These are phyloP conservation scores for Fusarium newnesense DNA, from an alignment of 2,329 filamentous ascomycete genomes.

Conservation along the genomic window DNA sequence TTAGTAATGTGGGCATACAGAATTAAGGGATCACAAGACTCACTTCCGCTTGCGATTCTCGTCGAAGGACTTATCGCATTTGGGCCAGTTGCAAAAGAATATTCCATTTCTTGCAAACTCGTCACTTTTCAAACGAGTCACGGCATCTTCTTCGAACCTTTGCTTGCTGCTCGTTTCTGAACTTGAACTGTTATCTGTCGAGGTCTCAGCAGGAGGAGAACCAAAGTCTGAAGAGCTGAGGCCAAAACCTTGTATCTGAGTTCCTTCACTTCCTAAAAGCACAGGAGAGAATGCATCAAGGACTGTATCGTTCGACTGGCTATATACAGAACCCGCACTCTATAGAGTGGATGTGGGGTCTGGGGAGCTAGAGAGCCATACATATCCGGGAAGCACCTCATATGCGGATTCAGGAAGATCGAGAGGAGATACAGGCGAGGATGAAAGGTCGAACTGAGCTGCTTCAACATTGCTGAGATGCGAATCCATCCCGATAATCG, in stretches of 20 bases:
- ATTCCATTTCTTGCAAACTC: constrained; percentile 25
- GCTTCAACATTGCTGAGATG: background rate
- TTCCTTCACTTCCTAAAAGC: background rate
- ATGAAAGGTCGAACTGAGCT: background rate
- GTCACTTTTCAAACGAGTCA: constrained; percentile 24
- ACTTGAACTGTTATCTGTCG: background rate
- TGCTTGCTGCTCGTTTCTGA: background rate
- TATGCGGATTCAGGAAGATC: background rate
- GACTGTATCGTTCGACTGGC: background rate
- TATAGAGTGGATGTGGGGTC: constrained; percentile 22
- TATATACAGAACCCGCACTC: constrained; percentile 10
- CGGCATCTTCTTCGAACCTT: constrained; percentile 19
- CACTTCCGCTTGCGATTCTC: constrained; percentile 28
- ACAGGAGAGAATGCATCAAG: background rate
- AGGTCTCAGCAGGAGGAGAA: background rate
- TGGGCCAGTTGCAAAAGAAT: constrained; percentile 19
- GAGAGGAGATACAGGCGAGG: background rate
- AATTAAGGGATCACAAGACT: background rate
- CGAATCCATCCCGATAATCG: background rate
- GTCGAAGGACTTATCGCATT: constrained; percentile 8
- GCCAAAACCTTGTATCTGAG: background rate
- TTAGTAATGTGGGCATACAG: background rate
- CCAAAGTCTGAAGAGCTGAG: background rate
- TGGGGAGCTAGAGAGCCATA: constrained; percentile 6
- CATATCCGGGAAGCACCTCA: background rate